A percentile compares a stretch with the other conserved stretches of the same genome.
Evolutionary conservation across 1,284 basidiomycete genomes (phyloP).

Genomic region (Microbotryum intermedium): DNA sequence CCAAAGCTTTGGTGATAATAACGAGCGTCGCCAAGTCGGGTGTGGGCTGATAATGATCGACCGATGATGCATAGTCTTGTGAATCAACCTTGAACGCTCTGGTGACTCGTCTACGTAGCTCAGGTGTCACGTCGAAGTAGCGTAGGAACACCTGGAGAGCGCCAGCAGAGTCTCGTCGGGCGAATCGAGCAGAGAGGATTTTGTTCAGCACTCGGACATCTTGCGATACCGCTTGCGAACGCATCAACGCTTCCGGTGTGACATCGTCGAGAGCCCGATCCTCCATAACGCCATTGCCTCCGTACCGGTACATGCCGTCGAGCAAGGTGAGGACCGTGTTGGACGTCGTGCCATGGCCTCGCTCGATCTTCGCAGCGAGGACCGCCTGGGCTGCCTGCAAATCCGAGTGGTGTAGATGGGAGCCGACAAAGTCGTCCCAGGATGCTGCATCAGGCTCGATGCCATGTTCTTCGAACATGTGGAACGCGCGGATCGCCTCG

Average conservation of each 20-base stretch:
- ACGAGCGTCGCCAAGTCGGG: slow-evolving; percentile 21
- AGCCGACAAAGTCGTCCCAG: slow-evolving; percentile 25
- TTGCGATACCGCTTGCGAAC: slow-evolving; percentile 6
- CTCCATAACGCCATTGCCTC: slow-evolving; percentile 27
- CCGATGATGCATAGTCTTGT: not conserved
- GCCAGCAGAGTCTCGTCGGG: slow-evolving; percentile 1
- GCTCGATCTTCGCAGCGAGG: slow-evolving; percentile 12
- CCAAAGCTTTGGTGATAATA: slow-evolving; percentile 9
- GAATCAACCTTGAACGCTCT: not conserved
- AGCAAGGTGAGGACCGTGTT: slow-evolving; percentile 16
- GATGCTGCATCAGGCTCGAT: not conserved
- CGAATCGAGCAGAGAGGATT: slow-evolving; percentile 16
- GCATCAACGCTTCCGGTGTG: not conserved
- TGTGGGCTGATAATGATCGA: not conserved
- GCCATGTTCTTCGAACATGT: not conserved
- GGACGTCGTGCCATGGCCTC: slow-evolving; percentile 13
- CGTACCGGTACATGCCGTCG: slow-evolving; percentile 24
- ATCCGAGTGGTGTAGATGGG: slow-evolving; percentile 16
- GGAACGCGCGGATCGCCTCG: slow-evolving; percentile 9
- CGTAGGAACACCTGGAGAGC: slow-evolving; percentile 15
- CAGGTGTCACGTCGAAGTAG: slow-evolving; percentile 9
- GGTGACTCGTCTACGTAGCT: not conserved
- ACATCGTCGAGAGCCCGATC: slow-evolving; percentile 11
- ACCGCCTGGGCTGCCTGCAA: slow-evolving; percentile 18
- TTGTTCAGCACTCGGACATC: slow-evolving; percentile 19